Evolutionary conservation across 345 rosid genomes (phyloP), one percentile per base, ranked within the genome.

Genomic region (Camelina neglecta): DNA sequence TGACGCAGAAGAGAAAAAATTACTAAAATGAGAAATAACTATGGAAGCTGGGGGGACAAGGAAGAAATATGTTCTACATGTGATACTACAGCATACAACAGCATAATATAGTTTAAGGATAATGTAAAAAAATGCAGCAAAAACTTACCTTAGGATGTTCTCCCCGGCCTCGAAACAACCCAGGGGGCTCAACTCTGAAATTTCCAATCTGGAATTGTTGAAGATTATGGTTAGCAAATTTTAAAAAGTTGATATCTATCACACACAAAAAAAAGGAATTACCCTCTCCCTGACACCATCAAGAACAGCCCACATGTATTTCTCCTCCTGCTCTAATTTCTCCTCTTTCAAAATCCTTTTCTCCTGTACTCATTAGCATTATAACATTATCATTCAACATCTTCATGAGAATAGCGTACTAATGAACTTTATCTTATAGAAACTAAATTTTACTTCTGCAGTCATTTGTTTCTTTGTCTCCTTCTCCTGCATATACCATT

Each of bases 151-250:
- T 96, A 41, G 99, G 99, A 84, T 96, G 99, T 82, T 96, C 99
- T 79, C 99, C 99, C 13, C 99, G 95, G 63, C 99, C 99, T 79
- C 99, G 85, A 81, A 96, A 96, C 80, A 96, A 85, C 29, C 96
- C 99, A 63, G 99, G 99, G 5, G 99, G 99, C 69, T 96, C 99
- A 79, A 91, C 99, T 84, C 99, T 87, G 85, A 96, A 96, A 85
- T 96, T 96, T 55, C 99, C 99, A 66, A 96, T 97, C 99, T 96
- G 85, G 11, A 69, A 12, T 69, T 69, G 51, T 76, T 45, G n/a
- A 41, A 69, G 24, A 18, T 3, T 44, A 11, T 62, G 71, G 60
- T 55, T 20, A 45, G 65, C 18, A 54, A 54, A 62, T 36, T 31
- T 18, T 20, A 11, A 54, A 42, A 69, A 69, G 50, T 33, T 23